Evolutionary conservation across 805 yeast genomes (phyloP), one percentile per base, ranked within the genome.

Genomic region (Yamadazyma takamatsuzukensis): DNA sequence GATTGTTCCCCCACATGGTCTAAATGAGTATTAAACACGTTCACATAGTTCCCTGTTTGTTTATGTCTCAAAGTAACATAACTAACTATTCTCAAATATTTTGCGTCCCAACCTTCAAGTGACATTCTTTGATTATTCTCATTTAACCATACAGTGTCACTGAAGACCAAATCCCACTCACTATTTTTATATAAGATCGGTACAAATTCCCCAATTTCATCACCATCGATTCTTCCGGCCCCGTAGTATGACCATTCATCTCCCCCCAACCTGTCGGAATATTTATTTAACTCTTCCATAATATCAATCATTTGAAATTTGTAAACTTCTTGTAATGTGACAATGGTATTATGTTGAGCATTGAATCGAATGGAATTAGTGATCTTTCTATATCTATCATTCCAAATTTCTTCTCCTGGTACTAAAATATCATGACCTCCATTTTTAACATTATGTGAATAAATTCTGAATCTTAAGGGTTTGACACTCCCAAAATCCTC

Each of bases 91-190:
- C 67, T 38, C 27, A 54, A 52, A 33, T 61, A 47, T 4, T 50
- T 54, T 0, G 68, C 65, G 34, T 62, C 68, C 68, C 68, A 62
- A 2, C 68, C 68, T 21, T 47, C 43, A 30, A 51, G 40, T 13
- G 67, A 62, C 18, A 36, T 41, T 7, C 57, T 48, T 2, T 58
- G 57, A 27, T 64, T 52, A 37, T 50, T 49, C 6, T 56, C 57
- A 34, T 62, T 59, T 15, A 62, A 43, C 68, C 68, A 62, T 33
- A 51, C 50, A 1, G 67, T 59, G 18, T 51, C 48, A 27, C 48
- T 47, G 21, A 46, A 51, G 4, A 50, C 40, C 15, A 56, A 32
- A 9, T 40, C 40, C 67, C 68, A 62, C 24, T 61, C 60, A 11
- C 46, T 13, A 3, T 38, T 34, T 23, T 46, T 50, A 39, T 44